Evolutionary conservation across 208 protist species (phyloP).

Genomic region (Wallacemonas sp.): DNA sequence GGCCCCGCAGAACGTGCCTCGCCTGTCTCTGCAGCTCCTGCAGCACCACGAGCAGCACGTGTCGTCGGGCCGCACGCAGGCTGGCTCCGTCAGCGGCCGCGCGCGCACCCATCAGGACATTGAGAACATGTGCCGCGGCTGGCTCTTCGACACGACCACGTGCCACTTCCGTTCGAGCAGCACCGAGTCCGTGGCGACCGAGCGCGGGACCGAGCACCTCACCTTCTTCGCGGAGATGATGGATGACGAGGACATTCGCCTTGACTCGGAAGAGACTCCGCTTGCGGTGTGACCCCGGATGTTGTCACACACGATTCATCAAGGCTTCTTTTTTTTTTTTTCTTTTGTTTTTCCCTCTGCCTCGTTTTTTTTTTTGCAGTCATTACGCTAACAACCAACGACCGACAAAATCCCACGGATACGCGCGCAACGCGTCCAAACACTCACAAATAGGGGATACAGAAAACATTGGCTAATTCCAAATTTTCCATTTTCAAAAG

Average conservation of each 20-base stretch:
- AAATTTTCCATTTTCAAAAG: too few species aligned
- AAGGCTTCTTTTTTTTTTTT: conserved; percentile 8
- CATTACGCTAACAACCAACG: not conserved
- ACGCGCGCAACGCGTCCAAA: too few species aligned
- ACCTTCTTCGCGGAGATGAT: conserved; percentile 14
- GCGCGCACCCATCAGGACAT: conserved; percentile 13
- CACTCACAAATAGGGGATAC: too few species aligned
- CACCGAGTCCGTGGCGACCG: conserved; percentile 6
- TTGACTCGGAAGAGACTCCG: conserved; percentile 10
- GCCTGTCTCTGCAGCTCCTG: conserved; percentile 2
- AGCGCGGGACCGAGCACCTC: not conserved
- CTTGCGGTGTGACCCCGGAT: not conserved
- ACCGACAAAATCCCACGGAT: too few species aligned
- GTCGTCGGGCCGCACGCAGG: not conserved
- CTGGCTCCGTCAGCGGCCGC: conserved; percentile 6
- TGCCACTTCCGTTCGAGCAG: conserved; percentile 12
- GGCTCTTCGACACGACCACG: conserved; percentile 10
- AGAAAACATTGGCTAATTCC: too few species aligned
- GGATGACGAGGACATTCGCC: not conserved
- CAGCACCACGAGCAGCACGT: conserved; percentile 12
- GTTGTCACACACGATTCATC: not conserved
- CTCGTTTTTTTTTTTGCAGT: conserved; percentile 17
- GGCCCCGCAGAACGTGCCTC: not conserved
- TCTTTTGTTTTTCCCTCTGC: conserved; percentile 8
- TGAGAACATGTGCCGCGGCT: conserved; percentile 15